Evolutionary conservation across 352 stramenopile genomes (phyloP).

Genomic region (Blastocystis sp.): DNA sequence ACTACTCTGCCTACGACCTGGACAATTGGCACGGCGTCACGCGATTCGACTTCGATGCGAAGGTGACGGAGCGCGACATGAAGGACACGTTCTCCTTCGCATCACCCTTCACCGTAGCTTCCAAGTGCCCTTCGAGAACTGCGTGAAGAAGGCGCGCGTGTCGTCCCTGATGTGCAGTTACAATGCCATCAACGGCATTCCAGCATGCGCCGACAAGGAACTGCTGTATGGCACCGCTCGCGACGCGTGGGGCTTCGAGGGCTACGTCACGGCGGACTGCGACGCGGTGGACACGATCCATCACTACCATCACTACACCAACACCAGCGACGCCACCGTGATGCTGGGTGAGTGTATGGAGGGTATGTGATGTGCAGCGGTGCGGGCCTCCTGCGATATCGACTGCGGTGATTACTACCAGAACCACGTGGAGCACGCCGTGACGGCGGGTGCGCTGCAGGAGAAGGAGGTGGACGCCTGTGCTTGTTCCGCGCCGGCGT

Average conservation of each 20-base stretch:
- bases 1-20: conserved; percentile 84
- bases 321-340: conserved; percentile 70
- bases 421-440: conserved; percentile 77
- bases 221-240: conserved; percentile 81
- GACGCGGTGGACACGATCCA: conserved; percentile 83
- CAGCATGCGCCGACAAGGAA: conserved; percentile 83
- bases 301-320: conserved; percentile 79
- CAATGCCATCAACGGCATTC: conserved; percentile 89
- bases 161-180: conserved; percentile 91
- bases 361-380: conserved; percentile 55
- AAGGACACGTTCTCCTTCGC: conserved; percentile 85
- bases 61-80: conserved; percentile 85
- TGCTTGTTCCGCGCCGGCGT: not conserved
- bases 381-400: conserved; percentile 81
- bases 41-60: conserved; percentile 83
- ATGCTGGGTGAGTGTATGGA: not conserved
- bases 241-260: conserved; percentile 81
- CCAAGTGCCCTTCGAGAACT: conserved; percentile 76
- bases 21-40: conserved; percentile 81
- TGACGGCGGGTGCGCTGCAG: conserved; percentile 75
- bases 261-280: conserved; percentile 91
- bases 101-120: conserved; percentile 60
- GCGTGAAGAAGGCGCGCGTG: conserved; percentile 79
- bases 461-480: conserved; percentile 75
- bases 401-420: conserved; percentile 82